Base-by-base conservation (phyloP, 1,139 yeast species). In the Lodderomyces elongisporus region DNA sequence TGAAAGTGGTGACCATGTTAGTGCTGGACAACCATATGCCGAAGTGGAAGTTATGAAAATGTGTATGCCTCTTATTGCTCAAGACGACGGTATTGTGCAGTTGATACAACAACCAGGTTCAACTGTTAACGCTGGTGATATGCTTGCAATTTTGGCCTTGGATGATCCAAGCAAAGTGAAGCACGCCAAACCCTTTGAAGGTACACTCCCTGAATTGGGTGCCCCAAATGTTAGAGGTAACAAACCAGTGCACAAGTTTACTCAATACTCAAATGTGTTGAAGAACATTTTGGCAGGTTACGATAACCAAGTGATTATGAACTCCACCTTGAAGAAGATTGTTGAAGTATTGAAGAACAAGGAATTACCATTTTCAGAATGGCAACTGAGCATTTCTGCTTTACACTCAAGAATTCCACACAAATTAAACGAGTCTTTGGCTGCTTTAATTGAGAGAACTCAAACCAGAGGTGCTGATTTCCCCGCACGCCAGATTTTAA, bases 31-130 rank as follows among this genome's bases (percentile, higher is more conserved):
- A 64, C 79, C 96, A 30, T 93, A 78, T 54, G 98, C 98, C 30
- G 98, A 91, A 66, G 96, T 91, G 39, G 99, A 91, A 67, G 98
- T 91, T 47, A 91, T 91, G 99, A 91, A 91, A 65, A 89, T 89
- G 97, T 83, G 85, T 59, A 85, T 85, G 93, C 94, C 94, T 33
- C 71, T 89, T 52, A 70, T 87, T 52, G 91, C 96, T 22, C 87
- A 79, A 59, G 98, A 89, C 60, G 82, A 85, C 52, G 99, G 99
- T 71, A 70, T 77, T 40, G 88, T 89, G 33, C 96, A 91, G 66
- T 70, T 88, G 35, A 78, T 91, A 54, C 89, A 91, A 61, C 98
- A 93, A 62, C 97, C 98, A n/a, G 99, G 99, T 39, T 82, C 96
- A 8, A 87, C 95, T 26, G 83, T 91, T 41, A 78, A 78, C 51